These are phyloP conservation scores for Daldinia caldariorum DNA, from an alignment of 495 filamentous ascomycete genomes.

Conservation along the genomic window DNA sequence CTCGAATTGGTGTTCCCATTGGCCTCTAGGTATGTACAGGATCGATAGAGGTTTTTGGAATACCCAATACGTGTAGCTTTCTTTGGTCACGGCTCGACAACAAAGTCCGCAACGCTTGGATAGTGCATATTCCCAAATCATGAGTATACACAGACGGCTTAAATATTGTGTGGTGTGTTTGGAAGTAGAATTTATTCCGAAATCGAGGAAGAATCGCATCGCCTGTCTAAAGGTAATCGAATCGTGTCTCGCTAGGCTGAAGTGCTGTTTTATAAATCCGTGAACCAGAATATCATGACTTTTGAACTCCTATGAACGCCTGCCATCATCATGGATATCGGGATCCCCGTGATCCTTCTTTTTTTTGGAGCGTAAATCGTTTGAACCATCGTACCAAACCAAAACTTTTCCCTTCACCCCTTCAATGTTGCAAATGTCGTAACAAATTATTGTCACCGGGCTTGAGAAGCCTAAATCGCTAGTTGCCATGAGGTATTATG, in stretches of 20 bases:
- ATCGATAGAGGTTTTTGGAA: slow-evolving; percentile 7
- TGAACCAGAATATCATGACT: slow-evolving; percentile 27
- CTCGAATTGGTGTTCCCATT: slow-evolving; percentile 9
- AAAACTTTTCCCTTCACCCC: slow-evolving; percentile 27
- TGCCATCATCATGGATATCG: slow-evolving; percentile 30
- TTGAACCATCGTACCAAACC: slow-evolving; percentile 26
- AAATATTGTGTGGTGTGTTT: slow-evolving; percentile 8
- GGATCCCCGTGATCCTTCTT: slow-evolving; percentile 17
- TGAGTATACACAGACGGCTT: slow-evolving; percentile 13
- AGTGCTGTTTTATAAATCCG: slow-evolving; percentile 11
- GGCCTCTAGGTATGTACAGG: slow-evolving; percentile 19
- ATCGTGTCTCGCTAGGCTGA: slow-evolving; percentile 11
- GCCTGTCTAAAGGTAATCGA: slow-evolving; percentile 16
- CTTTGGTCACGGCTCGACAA: slow-evolving; percentile 2
- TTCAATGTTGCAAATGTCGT: slow-evolving; percentile 29
- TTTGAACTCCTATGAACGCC: slow-evolving; percentile 35
- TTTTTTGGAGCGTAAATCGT: slow-evolving; percentile 21
- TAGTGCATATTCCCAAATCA: slow-evolving; percentile 22
- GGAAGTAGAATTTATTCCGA: slow-evolving; percentile 18
- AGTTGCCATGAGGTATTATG: slow-evolving; percentile 37
- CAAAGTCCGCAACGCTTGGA: slow-evolving; percentile 5
- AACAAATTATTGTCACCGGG: slow-evolving; percentile 18
- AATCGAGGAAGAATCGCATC: slow-evolving; percentile 10
- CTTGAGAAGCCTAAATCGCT: slow-evolving; percentile 28
- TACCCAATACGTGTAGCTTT: slow-evolving; percentile 1